Base-by-base conservation (phyloP, 768 basidiomycete genomes). In the Tulasnella calospora region DNA sequence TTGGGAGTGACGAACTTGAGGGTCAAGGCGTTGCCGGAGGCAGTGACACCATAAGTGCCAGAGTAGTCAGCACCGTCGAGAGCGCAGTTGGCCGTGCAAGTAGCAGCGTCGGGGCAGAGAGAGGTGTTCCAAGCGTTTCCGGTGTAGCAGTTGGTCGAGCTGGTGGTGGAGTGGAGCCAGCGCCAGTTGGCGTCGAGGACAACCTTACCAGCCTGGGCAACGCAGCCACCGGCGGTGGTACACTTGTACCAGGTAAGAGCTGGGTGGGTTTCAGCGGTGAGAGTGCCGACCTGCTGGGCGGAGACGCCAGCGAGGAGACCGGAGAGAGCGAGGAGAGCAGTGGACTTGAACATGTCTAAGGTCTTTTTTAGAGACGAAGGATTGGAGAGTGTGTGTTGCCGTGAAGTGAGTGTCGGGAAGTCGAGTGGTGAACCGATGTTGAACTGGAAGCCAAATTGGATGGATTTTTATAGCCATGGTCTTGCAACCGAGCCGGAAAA, bases 51-150 rank as follows among this genome's bases (percentile, higher is more conserved):
- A 36, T 79, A 80, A 30, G 79, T 80, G 47, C 79, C 78, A 47
- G 70, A 33, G 57, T 80, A 80, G 79, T 79, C 79, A n/a, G 82
- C 80, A 74, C 84, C 84, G 76, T 84, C 84, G 75, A 85, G 79
- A 73, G 84, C 84, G 79, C 84, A 85, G 81, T 85, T 84, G 57
- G 77, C 41, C 7, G 88, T 87, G 82, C 89, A 90, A 74, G 87
- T 87, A 3, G 81, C 82, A 33, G 85, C 83, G 81, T 88, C 86
- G 47, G 88, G 86, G 85, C 89, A 90, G 72, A 89, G 82, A 12
- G 87, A 85, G 13, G 85, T 79, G 83, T 89, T 85, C 88, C 88
- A 90, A 21, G 84, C 82, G 85, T 89, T 89, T 46, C 89, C 89
- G 79, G 87, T 89, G 85, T 89, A 89, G 84, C 84, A 85, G 82